Evolutionary conservation across 1,284 basidiomycete genomes (phyloP).

Genomic region (Tausonia pullulans): DNA sequence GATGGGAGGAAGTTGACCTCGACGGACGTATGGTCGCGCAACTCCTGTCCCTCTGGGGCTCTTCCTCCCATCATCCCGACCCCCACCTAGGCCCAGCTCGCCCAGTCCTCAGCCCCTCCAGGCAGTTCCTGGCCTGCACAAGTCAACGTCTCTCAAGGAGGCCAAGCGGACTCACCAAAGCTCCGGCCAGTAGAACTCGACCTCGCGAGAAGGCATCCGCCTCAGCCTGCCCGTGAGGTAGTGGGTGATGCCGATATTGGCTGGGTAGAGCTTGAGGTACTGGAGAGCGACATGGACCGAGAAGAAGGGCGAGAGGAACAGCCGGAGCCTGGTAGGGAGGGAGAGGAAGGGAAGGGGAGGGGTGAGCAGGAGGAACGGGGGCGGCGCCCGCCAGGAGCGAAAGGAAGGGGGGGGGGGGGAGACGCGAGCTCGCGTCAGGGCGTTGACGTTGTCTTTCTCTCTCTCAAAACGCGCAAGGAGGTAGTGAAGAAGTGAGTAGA

Average conservation of each 20-base stretch:
- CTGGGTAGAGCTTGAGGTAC: constrained; percentile 76
- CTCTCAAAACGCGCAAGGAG: too few species aligned
- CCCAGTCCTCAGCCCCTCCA: not conserved
- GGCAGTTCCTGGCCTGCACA: constrained; percentile 19
- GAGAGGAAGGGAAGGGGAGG: not conserved
- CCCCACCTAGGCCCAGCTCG: not conserved
- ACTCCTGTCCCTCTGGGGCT: not conserved
- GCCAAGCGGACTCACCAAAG: constrained; percentile 53
- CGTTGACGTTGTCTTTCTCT: too few species aligned
- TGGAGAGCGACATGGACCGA: constrained; percentile 80
- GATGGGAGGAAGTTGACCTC: too few species aligned
- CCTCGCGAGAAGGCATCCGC: constrained; percentile 62
- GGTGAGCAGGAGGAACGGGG: not conserved
- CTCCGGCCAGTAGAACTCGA: constrained; percentile 93
- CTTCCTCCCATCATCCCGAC: not conserved
- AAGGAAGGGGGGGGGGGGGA: not conserved
- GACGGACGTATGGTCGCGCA: too few species aligned
- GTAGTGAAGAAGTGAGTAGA: too few species aligned
- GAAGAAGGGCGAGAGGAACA: constrained; percentile 85
- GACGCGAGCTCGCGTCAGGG: not conserved
- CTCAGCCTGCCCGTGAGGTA: constrained; percentile 77
- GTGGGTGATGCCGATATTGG: constrained; percentile 92
- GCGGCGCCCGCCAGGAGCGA: not conserved
- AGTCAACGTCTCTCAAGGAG: not conserved
- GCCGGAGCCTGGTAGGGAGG: constrained; percentile 44